These are phyloP conservation scores for Cicer arietinum DNA, from an alignment of 306 rosid species.

Conservation along the genomic window DNA sequence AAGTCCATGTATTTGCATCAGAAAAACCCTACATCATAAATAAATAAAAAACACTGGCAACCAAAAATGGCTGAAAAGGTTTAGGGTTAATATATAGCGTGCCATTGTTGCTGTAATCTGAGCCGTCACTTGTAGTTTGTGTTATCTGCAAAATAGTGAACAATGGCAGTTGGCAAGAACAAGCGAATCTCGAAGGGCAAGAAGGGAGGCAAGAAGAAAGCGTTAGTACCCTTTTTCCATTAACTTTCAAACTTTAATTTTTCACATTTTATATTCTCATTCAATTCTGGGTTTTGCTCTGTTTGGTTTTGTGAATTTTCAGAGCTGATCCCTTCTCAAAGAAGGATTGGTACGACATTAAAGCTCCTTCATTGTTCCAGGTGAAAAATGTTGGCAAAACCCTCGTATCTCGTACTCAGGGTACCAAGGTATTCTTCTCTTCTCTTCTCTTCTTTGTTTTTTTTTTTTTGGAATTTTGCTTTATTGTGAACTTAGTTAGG, in stretches of 20 bases:
- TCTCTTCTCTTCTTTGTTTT: not conserved
- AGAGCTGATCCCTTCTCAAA: conserved; percentile 93
- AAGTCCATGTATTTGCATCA: not conserved
- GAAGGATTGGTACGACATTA: conserved; percentile 97
- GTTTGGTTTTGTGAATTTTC: conserved; percentile 17
- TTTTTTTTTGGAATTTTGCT: not conserved
- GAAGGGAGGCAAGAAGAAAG: conserved; percentile 99
- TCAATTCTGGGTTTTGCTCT: not conserved
- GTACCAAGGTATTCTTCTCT: conserved; percentile 69
- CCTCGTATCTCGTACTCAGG: conserved; percentile 91
- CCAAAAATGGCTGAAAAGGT: not conserved
- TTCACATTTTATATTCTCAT: not conserved
- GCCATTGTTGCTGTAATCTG: conserved; percentile 15
- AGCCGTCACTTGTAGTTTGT: conserved; percentile 32
- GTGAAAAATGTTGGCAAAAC: conserved; percentile 83
- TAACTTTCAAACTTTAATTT: not conserved
- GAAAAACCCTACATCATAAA: conserved; percentile 23
- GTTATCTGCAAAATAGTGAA: conserved; percentile 28
- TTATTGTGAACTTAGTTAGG: not conserved
- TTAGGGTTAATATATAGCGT: conserved; percentile 39
- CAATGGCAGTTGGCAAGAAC: conserved; percentile 95
- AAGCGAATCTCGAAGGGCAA: conserved; percentile 95
- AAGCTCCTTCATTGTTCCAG: conserved; percentile 79
- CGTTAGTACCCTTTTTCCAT: conserved; percentile 54
- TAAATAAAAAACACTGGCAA: not conserved